Conservation (phyloP, 768 basidiomycete genomes). For the Chalciporus pseudorubinellus region DNA sequence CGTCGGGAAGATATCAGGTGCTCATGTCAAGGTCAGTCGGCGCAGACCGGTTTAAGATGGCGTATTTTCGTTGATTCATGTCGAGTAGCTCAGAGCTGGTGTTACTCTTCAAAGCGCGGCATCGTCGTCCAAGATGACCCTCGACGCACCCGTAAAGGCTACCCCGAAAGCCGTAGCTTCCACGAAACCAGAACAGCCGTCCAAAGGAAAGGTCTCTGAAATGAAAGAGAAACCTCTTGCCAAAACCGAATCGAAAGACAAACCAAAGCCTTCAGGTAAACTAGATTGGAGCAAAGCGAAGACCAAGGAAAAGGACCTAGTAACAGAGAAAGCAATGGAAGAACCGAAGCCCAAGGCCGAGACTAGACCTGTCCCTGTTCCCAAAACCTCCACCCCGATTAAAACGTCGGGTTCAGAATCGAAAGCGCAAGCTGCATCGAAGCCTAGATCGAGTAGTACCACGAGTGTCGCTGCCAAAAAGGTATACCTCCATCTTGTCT, state of each 20-base stretch:
- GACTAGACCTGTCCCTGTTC: neutral
- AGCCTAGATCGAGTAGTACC: neutral
- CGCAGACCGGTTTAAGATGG: neutral
- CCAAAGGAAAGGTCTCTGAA: conserved; percentile 26
- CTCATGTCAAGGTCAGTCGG: conserved; percentile 45
- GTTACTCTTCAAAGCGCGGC: conserved; percentile 15
- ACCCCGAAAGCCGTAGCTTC: conserved; percentile 12
- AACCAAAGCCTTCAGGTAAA: conserved; percentile 43
- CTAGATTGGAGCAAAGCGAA: conserved; percentile 64
- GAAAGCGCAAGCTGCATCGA: neutral
- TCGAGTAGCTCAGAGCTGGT: conserved; percentile 16
- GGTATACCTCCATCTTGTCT: neutral
- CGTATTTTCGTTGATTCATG: neutral
- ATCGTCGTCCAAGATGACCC: conserved; percentile 47
- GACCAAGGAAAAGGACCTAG: conserved; percentile 35
- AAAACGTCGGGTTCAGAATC: neutral
- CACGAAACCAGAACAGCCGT: conserved; percentile 12
- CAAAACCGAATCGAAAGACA: conserved; percentile 25
- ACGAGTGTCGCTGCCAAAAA: neutral
- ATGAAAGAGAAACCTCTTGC: conserved; percentile 25
- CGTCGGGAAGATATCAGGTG: conserved; percentile 46
- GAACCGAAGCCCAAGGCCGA: conserved; percentile 20
- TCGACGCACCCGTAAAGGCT: conserved; percentile 24
- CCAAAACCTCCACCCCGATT: neutral
- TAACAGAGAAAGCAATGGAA: conserved; percentile 8